Evolutionary conservation across 257 asterid species (phyloP).

Genomic region (Phtheirospermum japonicum): DNA sequence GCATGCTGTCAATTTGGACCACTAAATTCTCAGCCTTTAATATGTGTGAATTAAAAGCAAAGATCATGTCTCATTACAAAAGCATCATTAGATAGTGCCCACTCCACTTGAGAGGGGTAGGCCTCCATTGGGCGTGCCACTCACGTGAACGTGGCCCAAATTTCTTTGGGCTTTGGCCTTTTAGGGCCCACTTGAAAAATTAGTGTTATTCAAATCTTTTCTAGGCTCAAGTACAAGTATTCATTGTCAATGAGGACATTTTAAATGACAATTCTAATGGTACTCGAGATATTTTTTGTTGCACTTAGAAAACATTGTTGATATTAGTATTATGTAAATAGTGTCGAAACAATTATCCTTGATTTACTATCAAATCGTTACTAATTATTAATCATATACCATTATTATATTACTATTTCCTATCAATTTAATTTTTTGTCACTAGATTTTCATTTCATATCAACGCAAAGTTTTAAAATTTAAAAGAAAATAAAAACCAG

Average conservation of each 20-base stretch:
- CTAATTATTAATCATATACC: too few relatives aligned
- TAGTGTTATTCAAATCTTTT: slow-evolving; percentile 15
- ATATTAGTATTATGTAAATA: too few relatives aligned
- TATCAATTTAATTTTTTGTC: too few relatives aligned
- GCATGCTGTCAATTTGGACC: slow-evolving; percentile 25
- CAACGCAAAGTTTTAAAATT: too few relatives aligned
- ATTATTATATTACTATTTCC: too few relatives aligned
- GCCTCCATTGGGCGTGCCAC: slow-evolving; percentile 22
- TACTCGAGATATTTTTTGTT: neutral
- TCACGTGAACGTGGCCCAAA: slow-evolving; percentile 32
- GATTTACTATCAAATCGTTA: too few relatives aligned
- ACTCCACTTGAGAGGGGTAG: slow-evolving; percentile 15
- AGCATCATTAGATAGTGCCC: slow-evolving; percentile 25
- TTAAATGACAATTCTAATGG: neutral
- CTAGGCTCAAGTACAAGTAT: neutral
- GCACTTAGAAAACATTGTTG: too few relatives aligned
- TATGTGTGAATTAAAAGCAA: slow-evolving; percentile 23
- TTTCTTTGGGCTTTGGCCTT: slow-evolving; percentile 13
- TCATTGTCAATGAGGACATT: neutral
- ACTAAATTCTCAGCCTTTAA: slow-evolving; percentile 23
- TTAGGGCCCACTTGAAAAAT: slow-evolving; percentile 28
- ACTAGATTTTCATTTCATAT: too few relatives aligned
- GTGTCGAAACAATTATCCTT: too few relatives aligned
- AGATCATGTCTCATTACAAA: slow-evolving; percentile 13
- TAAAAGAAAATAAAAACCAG: too few relatives aligned